Evolutionary conservation across 805 yeast genomes (phyloP), one percentile per base, ranked within the genome.

Genomic region (Suhomyces vadensis): DNA sequence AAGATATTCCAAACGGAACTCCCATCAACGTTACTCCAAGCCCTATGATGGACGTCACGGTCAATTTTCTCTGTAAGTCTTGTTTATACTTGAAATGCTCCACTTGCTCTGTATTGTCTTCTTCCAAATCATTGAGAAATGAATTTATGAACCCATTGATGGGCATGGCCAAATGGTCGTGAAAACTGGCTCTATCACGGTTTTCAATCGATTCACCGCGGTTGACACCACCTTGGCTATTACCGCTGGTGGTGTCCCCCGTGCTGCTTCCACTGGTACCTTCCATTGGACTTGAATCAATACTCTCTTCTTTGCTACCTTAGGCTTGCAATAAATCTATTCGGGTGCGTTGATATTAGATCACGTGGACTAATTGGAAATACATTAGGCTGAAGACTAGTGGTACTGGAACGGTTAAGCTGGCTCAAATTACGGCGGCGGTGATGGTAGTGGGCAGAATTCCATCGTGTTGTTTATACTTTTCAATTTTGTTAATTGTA

Each of bases 11-110:
- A 53, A 85, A 75, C 0, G 91, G 92, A 0, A 88, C 91, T 33
- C 88, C 87, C 91, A 87, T 85, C 24, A 87, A 65, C 1, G 90
- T 81, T 58, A 87, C 85, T 0, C 94, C 92, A 19, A 87, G 66
- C 3, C 94, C 95, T 17, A 87, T 78, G 36, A 87, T 79, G 0
- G 91, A 83, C 1, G 81, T 69, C 8, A 84, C 82, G 0, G 87
- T 82, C 44, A 86, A 71, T 48, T 83, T 81, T 52, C 88, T 73
- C 47, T 79, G 81, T 47, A 87, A 66, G 37, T 82, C 86, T 57
- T 84, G 90, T 52, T 83, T 83, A 59, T 87, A 86, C 43, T 79
- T 79, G 69, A 86, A 84, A 54, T 82, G 85, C 50, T 85, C 90
- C 10, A 84, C 80, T 7, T 75, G 76, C 52, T 82, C 85, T 2